phyloP scores from a whole-genome alignment of 2,329 filamentous ascomycete genomes.

The Calonectria pseudoturangicola region DNA sequence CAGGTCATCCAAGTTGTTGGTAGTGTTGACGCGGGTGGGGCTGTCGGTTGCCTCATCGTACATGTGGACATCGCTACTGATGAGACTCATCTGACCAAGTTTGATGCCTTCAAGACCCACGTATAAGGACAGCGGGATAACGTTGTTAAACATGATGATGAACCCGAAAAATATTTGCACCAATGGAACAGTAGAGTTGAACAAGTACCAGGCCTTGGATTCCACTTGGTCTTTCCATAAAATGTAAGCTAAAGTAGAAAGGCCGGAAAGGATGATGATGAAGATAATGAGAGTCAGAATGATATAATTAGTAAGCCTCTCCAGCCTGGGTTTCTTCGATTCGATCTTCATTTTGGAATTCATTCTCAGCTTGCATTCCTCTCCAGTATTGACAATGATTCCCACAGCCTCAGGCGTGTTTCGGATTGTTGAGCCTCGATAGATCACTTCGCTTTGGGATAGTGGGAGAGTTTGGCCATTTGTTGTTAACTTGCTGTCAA shows the following conservation, averaged over 20 bases:
- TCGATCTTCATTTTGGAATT: constrained; percentile 92
- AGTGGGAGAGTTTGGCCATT: constrained; percentile 78
- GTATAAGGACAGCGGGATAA: constrained; percentile 94
- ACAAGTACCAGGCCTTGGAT: constrained; percentile 83
- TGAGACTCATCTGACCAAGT: constrained; percentile 83
- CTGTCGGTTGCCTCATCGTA: constrained; percentile 90
- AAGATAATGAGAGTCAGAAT: constrained; percentile 89
- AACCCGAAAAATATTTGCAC: constrained; percentile 91
- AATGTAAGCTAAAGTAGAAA: constrained; percentile 88
- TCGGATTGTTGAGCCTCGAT: constrained; percentile 88
- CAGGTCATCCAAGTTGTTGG: constrained; percentile 95
- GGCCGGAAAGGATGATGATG: constrained; percentile 84
- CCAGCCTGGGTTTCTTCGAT: constrained; percentile 87
- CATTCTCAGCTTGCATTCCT: constrained; percentile 95
- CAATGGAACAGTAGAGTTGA: constrained; percentile 81
- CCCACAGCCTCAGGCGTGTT: constrained; percentile 86
- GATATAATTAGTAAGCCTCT: constrained; percentile 85
- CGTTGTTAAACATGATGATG: constrained; percentile 97
- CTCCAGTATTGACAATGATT: constrained; percentile 90
- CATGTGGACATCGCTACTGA: constrained; percentile 91
- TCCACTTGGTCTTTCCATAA: constrained; percentile 84
- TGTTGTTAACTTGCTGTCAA: constrained; percentile 80
- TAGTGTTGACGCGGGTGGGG: constrained; percentile 91
- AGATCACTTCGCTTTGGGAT: constrained; percentile 88
- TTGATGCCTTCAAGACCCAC: constrained; percentile 93